Conservation (phyloP, 2,329 filamentous ascomycete species). For the Triangularia verruculosa region DNA sequence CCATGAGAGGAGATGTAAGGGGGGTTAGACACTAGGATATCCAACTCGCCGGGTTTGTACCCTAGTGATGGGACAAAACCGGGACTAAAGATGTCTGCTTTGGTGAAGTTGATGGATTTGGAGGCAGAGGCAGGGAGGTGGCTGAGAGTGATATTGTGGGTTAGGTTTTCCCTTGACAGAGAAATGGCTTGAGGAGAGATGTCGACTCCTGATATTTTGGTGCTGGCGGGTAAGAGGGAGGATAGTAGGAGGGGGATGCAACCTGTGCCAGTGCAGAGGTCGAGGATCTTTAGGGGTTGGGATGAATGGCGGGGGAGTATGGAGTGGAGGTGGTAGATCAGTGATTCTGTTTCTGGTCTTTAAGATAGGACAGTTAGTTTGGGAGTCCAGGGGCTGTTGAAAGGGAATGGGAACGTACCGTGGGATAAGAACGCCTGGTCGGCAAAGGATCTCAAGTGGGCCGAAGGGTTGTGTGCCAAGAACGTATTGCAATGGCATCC, state of each 20-base stretch:
- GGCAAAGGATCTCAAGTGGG: slow-evolving; percentile 72
- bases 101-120: slow-evolving; percentile 14
- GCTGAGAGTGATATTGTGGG: slow-evolving; percentile 42
- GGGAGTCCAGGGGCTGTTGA: background rate
- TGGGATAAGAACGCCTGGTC: slow-evolving; percentile 79
- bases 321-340: slow-evolving; percentile 50
- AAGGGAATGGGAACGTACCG: slow-evolving; percentile 44
- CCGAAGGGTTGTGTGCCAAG: slow-evolving; percentile 88
- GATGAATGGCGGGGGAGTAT: background rate
- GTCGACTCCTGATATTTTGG: slow-evolving; percentile 63
- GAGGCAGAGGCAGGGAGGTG: slow-evolving; percentile 22
- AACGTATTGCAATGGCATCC: slow-evolving; percentile 84
- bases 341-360: slow-evolving; percentile 66
- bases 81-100: slow-evolving; percentile 23
- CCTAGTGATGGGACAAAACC: background rate
- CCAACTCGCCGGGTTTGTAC: slow-evolving; percentile 29
- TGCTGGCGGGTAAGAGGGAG: slow-evolving; percentile 38
- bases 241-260: slow-evolving; percentile 79
- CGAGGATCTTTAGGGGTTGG: slow-evolving; percentile 60
- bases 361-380: slow-evolving; percentile 1
- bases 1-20: slow-evolving; percentile 75
- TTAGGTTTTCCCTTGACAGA: slow-evolving; percentile 64
- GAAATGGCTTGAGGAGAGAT: slow-evolving; percentile 62
- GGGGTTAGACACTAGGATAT: slow-evolving; percentile 82
- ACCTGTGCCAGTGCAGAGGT: slow-evolving; percentile 87